Evolutionary conservation across 202 grass and related monocot genomes (phyloP).

Genomic region (Zizania palustris): DNA sequence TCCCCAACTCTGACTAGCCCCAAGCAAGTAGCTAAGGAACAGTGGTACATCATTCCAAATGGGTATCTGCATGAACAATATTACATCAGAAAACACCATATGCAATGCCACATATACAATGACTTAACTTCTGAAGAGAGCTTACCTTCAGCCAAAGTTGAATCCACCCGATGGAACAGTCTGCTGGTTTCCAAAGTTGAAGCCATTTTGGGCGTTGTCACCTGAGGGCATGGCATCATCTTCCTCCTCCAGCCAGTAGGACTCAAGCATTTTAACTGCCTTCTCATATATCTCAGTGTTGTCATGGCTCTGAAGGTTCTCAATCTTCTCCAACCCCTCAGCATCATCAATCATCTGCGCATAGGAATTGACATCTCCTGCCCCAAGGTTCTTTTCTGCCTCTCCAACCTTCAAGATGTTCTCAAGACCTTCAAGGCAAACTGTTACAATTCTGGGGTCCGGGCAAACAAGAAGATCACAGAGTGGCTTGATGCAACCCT

Average conservation of each 20-base stretch:
- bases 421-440: constrained; percentile 98
- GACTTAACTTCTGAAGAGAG: neutral
- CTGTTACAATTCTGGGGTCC: constrained; percentile 88
- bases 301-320: constrained; percentile 98
- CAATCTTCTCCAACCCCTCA: constrained; percentile 97
- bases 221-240: constrained; percentile 61
- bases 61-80: constrained; percentile 50
- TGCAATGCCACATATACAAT: neutral
- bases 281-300: constrained; percentile 98
- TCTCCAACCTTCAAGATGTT: constrained; percentile 94
- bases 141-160: constrained; percentile 72
- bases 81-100: constrained; percentile 37
- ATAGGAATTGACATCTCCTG: constrained; percentile 67
- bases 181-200: constrained; percentile 68
- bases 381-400: constrained; percentile 70
- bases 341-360: constrained; percentile 94
- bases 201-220: constrained; percentile 63
- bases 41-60: constrained; percentile 40
- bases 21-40: constrained; percentile 53
- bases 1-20: constrained; percentile 53
- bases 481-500: constrained; percentile 94
- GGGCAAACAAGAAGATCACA: constrained; percentile 94
- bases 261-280: constrained; percentile 96
- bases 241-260: constrained; percentile 93
- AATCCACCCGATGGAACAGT: constrained; percentile 79